A percentile compares a stretch with the other conserved stretches of the same genome.
These are phyloP conservation scores for Trichophyton schoenleinii DNA, from an alignment of 2,329 filamentous ascomycete species.

Conservation along the genomic window DNA sequence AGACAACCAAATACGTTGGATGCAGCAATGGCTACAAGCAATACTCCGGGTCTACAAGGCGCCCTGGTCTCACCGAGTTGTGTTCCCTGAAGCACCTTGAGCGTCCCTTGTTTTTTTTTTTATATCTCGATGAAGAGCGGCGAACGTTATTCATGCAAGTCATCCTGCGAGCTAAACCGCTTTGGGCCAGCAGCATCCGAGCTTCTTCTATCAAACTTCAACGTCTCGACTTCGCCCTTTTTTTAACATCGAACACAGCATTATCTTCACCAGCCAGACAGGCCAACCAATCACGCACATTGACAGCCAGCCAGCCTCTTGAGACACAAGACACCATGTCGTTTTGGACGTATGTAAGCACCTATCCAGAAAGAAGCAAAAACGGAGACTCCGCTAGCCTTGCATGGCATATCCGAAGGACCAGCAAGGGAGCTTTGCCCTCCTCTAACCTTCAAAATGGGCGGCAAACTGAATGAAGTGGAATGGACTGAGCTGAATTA, in stretches of 20 bases:
- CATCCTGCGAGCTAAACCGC: neutral
- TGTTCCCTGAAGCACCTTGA: neutral
- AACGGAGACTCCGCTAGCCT: neutral
- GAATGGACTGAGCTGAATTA: neutral
- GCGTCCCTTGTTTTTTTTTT: no score
- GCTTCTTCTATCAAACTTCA: neutral
- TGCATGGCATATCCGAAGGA: constrained; percentile 2
- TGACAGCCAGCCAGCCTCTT: neutral
- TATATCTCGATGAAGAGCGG: no score
- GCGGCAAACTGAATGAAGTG: neutral
- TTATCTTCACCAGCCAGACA: neutral
- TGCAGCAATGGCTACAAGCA: neutral
- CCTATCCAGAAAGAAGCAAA: neutral
- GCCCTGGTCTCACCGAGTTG: neutral
- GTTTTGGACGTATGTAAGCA: constrained; percentile 25
- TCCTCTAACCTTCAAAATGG: neutral
- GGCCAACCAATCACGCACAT: neutral
- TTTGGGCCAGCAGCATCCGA: neutral
- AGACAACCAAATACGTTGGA: neutral
- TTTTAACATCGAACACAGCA: neutral
- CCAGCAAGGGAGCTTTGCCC: neutral
- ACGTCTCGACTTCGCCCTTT: neutral
- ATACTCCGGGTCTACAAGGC: constrained; percentile 1
- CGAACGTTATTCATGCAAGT: neutral
- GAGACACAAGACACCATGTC: constrained; percentile 19